These are phyloP conservation scores for Aspergillus fumigatiaffinis DNA, from an alignment of 2,329 filamentous ascomycete genomes.

Conservation along the genomic window DNA sequence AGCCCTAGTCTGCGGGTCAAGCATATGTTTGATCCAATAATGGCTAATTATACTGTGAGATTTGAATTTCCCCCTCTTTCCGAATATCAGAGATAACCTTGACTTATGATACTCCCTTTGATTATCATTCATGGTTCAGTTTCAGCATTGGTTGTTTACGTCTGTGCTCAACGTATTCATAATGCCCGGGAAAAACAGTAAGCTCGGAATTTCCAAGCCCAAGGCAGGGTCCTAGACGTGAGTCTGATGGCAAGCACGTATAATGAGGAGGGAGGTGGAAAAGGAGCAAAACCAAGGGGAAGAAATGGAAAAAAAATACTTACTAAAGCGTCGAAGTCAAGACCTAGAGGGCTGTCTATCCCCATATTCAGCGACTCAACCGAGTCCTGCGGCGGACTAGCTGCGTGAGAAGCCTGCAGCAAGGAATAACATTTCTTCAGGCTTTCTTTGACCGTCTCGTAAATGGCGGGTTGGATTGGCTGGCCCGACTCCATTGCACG, in stretches of 20 bases:
- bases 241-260: neutral
- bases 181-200: conserved; percentile 5
- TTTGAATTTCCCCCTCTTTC: no score
- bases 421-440: conserved; percentile 3
- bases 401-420: neutral
- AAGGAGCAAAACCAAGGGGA: neutral
- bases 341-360: neutral
- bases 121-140: neutral
- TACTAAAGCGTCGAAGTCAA: conserved; percentile 3
- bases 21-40: no score
- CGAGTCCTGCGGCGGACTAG: neutral
- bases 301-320: neutral
- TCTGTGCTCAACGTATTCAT: conserved; percentile 4
- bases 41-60: no score
- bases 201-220: conserved; percentile 6
- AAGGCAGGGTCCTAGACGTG: conserved; percentile 2
- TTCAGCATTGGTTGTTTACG: neutral
- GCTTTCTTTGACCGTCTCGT: conserved; percentile 8
- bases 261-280: neutral
- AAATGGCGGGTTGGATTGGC: conserved; percentile 7
- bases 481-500: conserved; percentile 11
- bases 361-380: neutral
- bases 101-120: no score
- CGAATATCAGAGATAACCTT: no score
- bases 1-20: no score